phyloP scores from a whole-genome alignment of 306 rosid genomes.

The Vicia villosa region DNA sequence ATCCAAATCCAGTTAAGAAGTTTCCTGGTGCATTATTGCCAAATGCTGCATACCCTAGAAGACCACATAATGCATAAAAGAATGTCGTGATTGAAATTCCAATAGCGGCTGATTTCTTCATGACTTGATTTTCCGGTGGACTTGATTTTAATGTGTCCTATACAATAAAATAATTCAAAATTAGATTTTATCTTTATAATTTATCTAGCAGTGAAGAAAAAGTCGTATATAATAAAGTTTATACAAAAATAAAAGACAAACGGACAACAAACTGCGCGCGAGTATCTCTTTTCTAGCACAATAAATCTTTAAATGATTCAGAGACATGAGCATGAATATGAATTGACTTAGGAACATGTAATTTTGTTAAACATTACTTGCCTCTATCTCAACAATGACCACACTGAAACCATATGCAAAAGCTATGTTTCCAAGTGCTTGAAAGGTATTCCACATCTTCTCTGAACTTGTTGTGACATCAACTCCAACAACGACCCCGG shows the following conservation, averaged over 20 bases:
- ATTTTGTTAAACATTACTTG: background rate
- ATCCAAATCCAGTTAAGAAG: constrained; percentile 65
- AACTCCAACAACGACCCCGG: constrained; percentile 39
- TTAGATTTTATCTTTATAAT: too few relatives aligned
- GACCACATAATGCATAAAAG: constrained; percentile 49
- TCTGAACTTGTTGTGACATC: constrained; percentile 33
- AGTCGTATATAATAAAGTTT: too few relatives aligned
- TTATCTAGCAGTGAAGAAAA: too few relatives aligned
- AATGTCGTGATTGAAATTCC: constrained; percentile 33
- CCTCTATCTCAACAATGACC: constrained; percentile 50
- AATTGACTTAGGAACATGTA: too few relatives aligned
- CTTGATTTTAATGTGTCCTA: constrained; percentile 54
- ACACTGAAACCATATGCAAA: constrained; percentile 42
- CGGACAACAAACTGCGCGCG: too few relatives aligned
- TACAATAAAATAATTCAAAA: background rate
- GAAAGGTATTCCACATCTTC: constrained; percentile 43
- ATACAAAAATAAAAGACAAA: too few relatives aligned
- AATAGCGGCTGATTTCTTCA: constrained; percentile 40
- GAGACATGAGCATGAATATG: too few relatives aligned
- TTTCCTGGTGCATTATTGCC: constrained; percentile 57
- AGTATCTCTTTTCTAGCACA: too few relatives aligned
- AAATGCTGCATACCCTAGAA: constrained; percentile 52
- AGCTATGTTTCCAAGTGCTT: constrained; percentile 53
- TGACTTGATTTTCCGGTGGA: constrained; percentile 51
- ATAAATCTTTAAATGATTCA: too few relatives aligned